Base-by-base conservation (phyloP, 2,329 filamentous ascomycete genomes). In the Cladosporium sp. region DNA sequence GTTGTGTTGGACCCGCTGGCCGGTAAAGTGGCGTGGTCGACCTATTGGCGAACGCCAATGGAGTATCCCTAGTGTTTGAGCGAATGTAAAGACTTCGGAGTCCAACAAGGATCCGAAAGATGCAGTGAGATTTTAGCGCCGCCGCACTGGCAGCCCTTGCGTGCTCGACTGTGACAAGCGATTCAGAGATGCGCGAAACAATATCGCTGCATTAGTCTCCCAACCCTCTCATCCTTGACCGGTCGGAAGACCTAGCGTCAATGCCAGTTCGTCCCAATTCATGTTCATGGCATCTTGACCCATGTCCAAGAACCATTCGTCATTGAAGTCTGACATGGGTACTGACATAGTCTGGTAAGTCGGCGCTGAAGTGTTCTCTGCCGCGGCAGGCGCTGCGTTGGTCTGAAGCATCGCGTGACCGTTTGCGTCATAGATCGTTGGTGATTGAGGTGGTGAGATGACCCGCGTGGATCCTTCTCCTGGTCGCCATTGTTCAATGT, bases 1-100 rank as follows among this genome's bases (percentile, higher is more conserved):
- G 76, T 77, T 19, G 70, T 86, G 25, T 78, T 87, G 77, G 83
- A 86, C 69, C 79, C 83, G 9, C 48, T 40, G 17, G 39, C 58
- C 34, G 64, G 65, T 1, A 48, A 10, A 15, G 54, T 65, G 7
- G 45, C 34, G 17, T 67, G 64, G 64, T 63, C 59, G 53, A 50
- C 61, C 15, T 49, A 58, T 25, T 66, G 65, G 65, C 48, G 57
- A 10, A 61, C 53, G 51, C 64, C 65, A 4, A 45, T 65, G 3
- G 25, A 57, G 52, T 17, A 28, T 15, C n/a, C n/a, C n/a, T n/a
- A n/a, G n/a, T n/a, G n/a, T n/a, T n/a, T n/a, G n/a, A n/a, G n/a
- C n/a, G n/a, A n/a, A n/a, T n/a, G n/a, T n/a, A n/a, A n/a, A n/a
- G n/a, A n/a, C n/a, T n/a, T n/a, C n/a, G n/a, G n/a, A n/a, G n/a